phyloP scores from a whole-genome alignment of 371 early-diverging fungal species.

The Mortierella sp. region DNA sequence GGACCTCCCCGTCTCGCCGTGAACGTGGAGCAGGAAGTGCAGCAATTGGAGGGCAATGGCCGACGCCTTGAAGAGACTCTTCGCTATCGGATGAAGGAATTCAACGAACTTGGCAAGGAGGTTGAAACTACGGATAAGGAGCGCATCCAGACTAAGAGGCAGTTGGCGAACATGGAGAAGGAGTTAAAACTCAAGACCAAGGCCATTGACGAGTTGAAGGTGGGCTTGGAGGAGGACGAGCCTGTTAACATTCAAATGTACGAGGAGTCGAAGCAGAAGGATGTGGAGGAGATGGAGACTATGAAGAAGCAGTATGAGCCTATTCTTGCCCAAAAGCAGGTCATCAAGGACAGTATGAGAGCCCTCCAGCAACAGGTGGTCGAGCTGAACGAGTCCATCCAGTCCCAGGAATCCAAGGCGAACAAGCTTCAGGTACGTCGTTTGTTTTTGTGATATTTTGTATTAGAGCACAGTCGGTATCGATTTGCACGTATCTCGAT shows the following conservation, averaged over 20 bases:
- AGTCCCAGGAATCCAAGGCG: slow-evolving; percentile 20
- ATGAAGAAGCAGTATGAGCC: slow-evolving; percentile 55
- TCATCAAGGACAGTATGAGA: slow-evolving; percentile 31
- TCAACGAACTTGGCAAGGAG: slow-evolving; percentile 36
- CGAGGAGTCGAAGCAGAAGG: slow-evolving; percentile 56
- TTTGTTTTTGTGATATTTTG: neutral
- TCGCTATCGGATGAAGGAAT: slow-evolving; percentile 28
- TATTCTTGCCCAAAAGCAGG: slow-evolving; percentile 38
- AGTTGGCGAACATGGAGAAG: slow-evolving; percentile 11
- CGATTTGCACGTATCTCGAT: neutral
- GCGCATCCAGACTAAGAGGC: slow-evolving; percentile 19
- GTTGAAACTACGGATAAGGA: slow-evolving; percentile 23
- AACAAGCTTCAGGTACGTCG: slow-evolving; percentile 33
- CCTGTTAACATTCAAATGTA: slow-evolving; percentile 42
- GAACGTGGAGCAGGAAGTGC: slow-evolving; percentile 62
- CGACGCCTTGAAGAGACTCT: slow-evolving; percentile 40
- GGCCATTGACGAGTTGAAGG: slow-evolving; percentile 28
- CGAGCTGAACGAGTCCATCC: slow-evolving; percentile 49
- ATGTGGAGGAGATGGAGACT: slow-evolving; percentile 45
- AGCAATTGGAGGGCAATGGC: slow-evolving; percentile 50
- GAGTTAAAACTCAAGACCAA: slow-evolving; percentile 20
- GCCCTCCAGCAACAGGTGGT: slow-evolving; percentile 37
- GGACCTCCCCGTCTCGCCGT: slow-evolving; percentile 66
- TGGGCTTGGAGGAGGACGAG: slow-evolving; percentile 31
- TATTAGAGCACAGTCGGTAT: slow-evolving; percentile 13